Base-by-base conservation (phyloP, 805 yeast species). In the Saccharomyces paradoxus region DNA sequence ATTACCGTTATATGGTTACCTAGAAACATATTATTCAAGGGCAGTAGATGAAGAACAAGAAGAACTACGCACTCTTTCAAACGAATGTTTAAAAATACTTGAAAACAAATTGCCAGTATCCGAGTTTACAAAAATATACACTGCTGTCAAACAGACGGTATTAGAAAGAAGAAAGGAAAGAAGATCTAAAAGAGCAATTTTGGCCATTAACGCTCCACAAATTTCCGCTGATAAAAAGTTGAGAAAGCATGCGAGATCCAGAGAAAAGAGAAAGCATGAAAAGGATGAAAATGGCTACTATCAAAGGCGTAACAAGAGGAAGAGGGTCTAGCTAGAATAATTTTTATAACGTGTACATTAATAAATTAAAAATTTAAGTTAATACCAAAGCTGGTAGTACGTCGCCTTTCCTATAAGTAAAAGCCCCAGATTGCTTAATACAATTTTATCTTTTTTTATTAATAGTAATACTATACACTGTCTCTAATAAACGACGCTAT, bases 141-240 rank as follows among this genome's bases (percentile, higher is more conserved):
- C 87, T 1, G 73, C 74, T 48, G 94, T 89, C n/a, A 81, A 82
- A 65, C 81, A 78, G 58, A 63, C 63, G 17, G 84, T 91, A 26
- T 71, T 70, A 29, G 73, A 74, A 37, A 81, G 89, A 68, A 80
- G 97, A 63, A 78, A 79, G 55, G 95, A 89, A 50, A 81, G 97
- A 70, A 82, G 78, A 65, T 79, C 87, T 0, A 85, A 84, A 65
- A 77, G 90, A 55, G 86, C 96, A 0, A 84, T 86, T 55, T 72
- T 89, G 66, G 86, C 89, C 2, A 76, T 91, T 10, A 79, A 77
- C 22, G 87, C 86, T 3, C 98, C 98, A 0, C 96, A 86, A 14
- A 71, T 80, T 46, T 84, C 89, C n/a, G 94, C 96, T 1, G 80
- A 78, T 60, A 81, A 87, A 69, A 88, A 86, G 72, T 65, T 88